Base-by-base conservation (phyloP, 2,329 filamentous ascomycete species). In the Ascochyta viciae-villosae region DNA sequence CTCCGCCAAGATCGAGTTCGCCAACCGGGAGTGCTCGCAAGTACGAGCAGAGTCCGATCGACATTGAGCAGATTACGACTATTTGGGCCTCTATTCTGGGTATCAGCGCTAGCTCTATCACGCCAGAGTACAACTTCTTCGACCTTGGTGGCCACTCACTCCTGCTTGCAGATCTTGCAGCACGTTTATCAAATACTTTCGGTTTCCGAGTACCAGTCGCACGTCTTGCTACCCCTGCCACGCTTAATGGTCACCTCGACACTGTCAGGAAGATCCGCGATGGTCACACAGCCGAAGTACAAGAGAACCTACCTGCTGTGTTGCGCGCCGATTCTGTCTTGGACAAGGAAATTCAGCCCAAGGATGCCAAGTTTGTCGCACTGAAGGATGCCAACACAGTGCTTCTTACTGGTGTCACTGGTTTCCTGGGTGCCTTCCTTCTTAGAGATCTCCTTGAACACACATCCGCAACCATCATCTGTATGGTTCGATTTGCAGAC, bases 91-190 rank as follows among this genome's bases (percentile, higher is more conserved):
- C 85, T 2, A 85, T 87, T 24, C 80, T 94, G 13, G 87, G 88
- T 59, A 83, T 89, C n/a, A 83, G 88, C 0, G 77, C 81, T 9
- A 82, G 76, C 37, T 80, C 83, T 19, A 84, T 93, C 23, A 89
- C 88, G 48, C 68, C 83, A 1, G 87, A 90, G 58, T 87, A 91
- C 71, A 89, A 87, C 72, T 94, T 94, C 75, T 94, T 93, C 70
- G 90, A 93, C 57, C 79, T 94, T 1, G 90, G 90, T 33, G 90
- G 90, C 0, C 90, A 94, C 74, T 92, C 89, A 0, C 77, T 94
- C 49, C 86, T 87, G 2, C 83, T 94, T n/a, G 90, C 90, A 0
- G 88, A 92, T 57, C 81, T 94, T 24, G 86, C 90, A n/a, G 87
- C 86, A 24, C 85, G 86, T 31, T 73, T 93, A 13, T 87, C 88